Conservation (phyloP, 176 grass and related monocot genomes). For the Melocanna baccifera region DNA sequence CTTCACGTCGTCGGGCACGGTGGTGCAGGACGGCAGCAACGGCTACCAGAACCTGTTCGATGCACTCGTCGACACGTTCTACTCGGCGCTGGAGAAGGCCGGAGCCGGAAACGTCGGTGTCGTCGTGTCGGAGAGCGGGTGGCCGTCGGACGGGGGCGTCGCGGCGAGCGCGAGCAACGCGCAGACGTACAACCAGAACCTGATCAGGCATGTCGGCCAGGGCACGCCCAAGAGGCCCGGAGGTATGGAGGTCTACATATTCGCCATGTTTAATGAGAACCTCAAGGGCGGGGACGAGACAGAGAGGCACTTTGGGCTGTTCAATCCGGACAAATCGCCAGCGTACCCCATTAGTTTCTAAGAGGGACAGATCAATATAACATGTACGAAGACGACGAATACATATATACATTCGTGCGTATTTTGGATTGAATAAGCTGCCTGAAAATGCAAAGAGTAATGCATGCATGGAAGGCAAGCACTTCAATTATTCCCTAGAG, state of each 20-base stretch:
- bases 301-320: conserved; percentile 55
- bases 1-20: conserved; percentile 28
- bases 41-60: conserved; percentile 63
- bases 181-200: conserved; percentile 61
- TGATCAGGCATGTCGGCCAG: conserved; percentile 44
- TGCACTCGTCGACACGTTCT: conserved; percentile 40
- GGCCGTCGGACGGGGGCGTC: conserved; percentile 42
- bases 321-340: conserved; percentile 40
- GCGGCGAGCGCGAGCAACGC: conserved; percentile 41
- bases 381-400: too few species aligned
- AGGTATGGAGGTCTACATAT: conserved; percentile 44
- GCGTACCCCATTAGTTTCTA: conserved; percentile 46
- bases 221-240: conserved; percentile 52
- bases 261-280: conserved; percentile 75
- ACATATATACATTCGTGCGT: too few species aligned
- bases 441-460: too few species aligned
- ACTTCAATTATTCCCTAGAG: too few species aligned
- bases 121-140: conserved; percentile 60
- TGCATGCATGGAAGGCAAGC: too few species aligned
- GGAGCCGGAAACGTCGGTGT: conserved; percentile 31
- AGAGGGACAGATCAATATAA: neutral
- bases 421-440: too few species aligned
- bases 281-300: conserved; percentile 24
- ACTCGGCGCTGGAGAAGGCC: conserved; percentile 39
- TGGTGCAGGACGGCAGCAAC: conserved; percentile 27